A percentile compares a stretch with the other conserved stretches of the same genome.
phyloP scores from a whole-genome alignment of 1,139 yeast species.

The Nakaseomyces uthaithaninus region DNA sequence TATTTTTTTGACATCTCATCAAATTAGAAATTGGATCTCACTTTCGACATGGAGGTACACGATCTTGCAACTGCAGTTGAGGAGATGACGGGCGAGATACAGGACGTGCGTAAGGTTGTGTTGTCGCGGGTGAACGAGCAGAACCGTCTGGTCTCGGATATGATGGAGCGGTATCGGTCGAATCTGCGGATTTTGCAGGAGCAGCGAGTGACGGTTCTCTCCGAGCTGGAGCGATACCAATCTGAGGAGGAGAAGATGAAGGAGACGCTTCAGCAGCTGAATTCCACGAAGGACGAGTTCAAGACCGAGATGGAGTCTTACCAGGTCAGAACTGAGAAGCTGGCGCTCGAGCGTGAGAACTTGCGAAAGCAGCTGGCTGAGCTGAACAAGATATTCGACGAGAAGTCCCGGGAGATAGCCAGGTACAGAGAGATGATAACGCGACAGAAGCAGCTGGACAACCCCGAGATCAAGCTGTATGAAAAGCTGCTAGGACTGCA shows the following conservation, averaged over 20 bases:
- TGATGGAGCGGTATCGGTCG: slow-evolving; percentile 5
- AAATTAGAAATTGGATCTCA: no score
- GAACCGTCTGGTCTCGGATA: slow-evolving; percentile 4
- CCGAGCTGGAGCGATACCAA: slow-evolving; percentile 7
- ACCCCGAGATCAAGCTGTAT: slow-evolving; percentile 24
- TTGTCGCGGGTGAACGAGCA: slow-evolving; percentile 2
- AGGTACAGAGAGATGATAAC: slow-evolving; percentile 18
- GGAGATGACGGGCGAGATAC: slow-evolving; percentile 5
- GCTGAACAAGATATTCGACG: slow-evolving; percentile 17
- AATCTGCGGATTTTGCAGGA: slow-evolving; percentile 4
- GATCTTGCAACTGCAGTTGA: not conserved
- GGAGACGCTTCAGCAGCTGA: slow-evolving; percentile 5
- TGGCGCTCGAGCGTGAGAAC: slow-evolving; percentile 15
- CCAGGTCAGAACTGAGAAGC: slow-evolving; percentile 16
- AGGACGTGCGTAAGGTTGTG: slow-evolving; percentile 4
- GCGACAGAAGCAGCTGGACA: slow-evolving; percentile 22
- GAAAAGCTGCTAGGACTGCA: slow-evolving; percentile 25
- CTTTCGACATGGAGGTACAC: not conserved
- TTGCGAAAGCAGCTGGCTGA: slow-evolving; percentile 18
- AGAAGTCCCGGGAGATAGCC: slow-evolving; percentile 24
- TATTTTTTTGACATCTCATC: not conserved
- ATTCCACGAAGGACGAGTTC: slow-evolving; percentile 13
- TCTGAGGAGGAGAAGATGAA: slow-evolving; percentile 5
- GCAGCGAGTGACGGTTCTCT: slow-evolving; percentile 4
- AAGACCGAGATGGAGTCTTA: slow-evolving; percentile 20